phyloP scores from a whole-genome alignment of 2,329 filamentous ascomycete genomes.

The Scytalidium lignicola region DNA sequence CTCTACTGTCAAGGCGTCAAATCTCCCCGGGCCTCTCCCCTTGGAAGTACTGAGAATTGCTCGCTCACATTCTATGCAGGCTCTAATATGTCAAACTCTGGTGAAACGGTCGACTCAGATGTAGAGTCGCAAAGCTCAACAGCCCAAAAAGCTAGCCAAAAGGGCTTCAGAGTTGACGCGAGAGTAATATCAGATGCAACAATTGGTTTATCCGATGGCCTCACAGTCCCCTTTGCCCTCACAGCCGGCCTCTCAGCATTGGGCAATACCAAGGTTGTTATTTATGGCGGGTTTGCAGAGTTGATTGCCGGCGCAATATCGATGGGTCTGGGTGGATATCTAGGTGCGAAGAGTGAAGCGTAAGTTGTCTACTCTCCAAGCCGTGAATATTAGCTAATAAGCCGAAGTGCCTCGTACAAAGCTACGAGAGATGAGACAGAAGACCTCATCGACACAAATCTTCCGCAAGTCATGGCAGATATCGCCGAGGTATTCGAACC shows the following conservation, averaged over 20 bases:
- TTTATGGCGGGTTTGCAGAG: constrained; percentile 57
- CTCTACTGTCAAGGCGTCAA: no score
- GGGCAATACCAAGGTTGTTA: constrained; percentile 45
- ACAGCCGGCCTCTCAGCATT: constrained; percentile 50
- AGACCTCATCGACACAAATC: constrained; percentile 19
- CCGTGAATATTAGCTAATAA: constrained; percentile 12
- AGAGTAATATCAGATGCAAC: constrained; percentile 46
- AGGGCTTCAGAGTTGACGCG: constrained; percentile 24
- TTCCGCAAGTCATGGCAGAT: constrained; percentile 19
- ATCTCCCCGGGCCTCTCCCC: no score
- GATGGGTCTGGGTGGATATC: constrained; percentile 57
- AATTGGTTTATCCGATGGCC: constrained; percentile 56
- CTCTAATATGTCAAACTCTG: background rate
- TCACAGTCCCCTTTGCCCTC: constrained; percentile 59
- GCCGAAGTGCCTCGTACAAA: constrained; percentile 25
- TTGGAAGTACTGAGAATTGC: background rate
- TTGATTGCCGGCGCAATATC: constrained; percentile 56
- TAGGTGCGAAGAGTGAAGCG: constrained; percentile 46
- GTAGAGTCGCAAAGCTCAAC: constrained; percentile 23
- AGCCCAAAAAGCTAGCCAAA: constrained; percentile 14
- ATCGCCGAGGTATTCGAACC: constrained; percentile 30
- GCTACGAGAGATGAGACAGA: constrained; percentile 23
- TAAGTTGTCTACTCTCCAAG: constrained; percentile 14
- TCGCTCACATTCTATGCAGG: background rate
- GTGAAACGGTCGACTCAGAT: constrained; percentile 9